A percentile compares a stretch with the other conserved stretches of the same genome.
These are phyloP conservation scores for Plectosphaerella plurivora DNA, from an alignment of 2,329 filamentous ascomycete genomes.

Conservation along the genomic window DNA sequence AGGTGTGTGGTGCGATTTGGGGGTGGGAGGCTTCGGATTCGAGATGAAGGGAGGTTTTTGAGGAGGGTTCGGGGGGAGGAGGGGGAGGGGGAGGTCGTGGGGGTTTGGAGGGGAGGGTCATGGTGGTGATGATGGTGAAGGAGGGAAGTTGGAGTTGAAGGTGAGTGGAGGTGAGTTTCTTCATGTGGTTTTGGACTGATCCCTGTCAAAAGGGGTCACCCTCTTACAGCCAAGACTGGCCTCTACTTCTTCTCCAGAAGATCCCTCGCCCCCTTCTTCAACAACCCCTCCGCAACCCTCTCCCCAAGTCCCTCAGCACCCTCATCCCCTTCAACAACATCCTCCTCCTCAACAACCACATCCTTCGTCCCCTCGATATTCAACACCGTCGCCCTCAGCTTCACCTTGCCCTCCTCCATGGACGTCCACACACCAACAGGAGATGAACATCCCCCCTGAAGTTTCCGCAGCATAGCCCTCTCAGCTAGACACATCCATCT, in stretches of 20 bases:
- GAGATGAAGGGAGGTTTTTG: no score
- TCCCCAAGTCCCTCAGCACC: slow-evolving; percentile 3
- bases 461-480: slow-evolving; percentile 10
- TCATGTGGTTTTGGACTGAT: no score
- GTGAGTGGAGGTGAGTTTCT: no score
- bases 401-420: neutral
- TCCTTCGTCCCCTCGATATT: slow-evolving; percentile 1
- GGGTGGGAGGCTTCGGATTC: no score
- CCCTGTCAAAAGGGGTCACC: no score
- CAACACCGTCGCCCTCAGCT: slow-evolving; percentile 2
- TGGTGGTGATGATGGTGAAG: no score
- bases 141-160: no score
- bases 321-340: neutral
- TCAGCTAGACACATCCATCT: slow-evolving; percentile 10
- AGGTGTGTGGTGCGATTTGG: no score
- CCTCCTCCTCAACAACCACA: slow-evolving; percentile 1
- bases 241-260: neutral
- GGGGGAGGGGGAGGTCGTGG: no score
- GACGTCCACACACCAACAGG: slow-evolving; percentile 6
- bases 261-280: slow-evolving; percentile 1
- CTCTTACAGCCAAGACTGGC: no score
- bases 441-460: slow-evolving; percentile 12
- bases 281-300: neutral
- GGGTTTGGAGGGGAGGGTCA: no score
- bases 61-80: no score